A percentile compares a stretch with the other conserved stretches of the same genome.
Conservation (phyloP, 768 basidiomycete species). For the Plicaturopsis crispa region DNA sequence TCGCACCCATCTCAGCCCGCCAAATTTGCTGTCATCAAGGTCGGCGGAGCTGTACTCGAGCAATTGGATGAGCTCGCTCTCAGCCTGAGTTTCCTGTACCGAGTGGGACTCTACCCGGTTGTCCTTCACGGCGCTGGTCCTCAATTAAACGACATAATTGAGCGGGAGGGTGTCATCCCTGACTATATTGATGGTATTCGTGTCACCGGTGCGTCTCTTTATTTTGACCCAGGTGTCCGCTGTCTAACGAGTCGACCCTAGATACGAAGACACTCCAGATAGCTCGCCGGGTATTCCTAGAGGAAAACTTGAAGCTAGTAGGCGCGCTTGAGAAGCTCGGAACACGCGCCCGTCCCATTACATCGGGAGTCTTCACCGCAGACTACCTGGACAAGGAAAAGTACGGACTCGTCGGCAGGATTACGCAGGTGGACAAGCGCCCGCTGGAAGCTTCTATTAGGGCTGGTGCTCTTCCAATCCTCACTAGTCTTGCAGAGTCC, state of each 20-base stretch:
- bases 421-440: conserved; percentile 90
- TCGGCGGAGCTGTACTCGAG: conserved; percentile 92
- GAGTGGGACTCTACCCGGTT: conserved; percentile 96
- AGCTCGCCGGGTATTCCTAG: conserved; percentile 93
- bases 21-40: conserved; percentile 96
- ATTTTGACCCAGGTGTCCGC: background rate
- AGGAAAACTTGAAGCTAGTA: conserved; percentile 95
- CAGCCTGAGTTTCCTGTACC: conserved; percentile 92
- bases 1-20: conserved; percentile 85
- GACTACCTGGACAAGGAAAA: conserved; percentile 93
- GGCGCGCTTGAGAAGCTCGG: conserved; percentile 89
- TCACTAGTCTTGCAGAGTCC: conserved; percentile 91
- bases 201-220: conserved; percentile 67
- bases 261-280: conserved; percentile 93
- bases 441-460: conserved; percentile 96
- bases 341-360: conserved; percentile 95
- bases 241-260: conserved; percentile 17
- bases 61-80: conserved; percentile 91
- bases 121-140: conserved; percentile 96
- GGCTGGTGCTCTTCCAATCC: conserved; percentile 91
- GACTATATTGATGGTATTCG: conserved; percentile 98
- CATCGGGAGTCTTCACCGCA: conserved; percentile 95
- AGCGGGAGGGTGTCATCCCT: conserved; percentile 86
- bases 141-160: conserved; percentile 90
- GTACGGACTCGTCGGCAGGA: conserved; percentile 93